Percentiles rank a stretch among this genome's conserved stretches.
Evolutionary conservation across 345 rosid genomes (phyloP).

Genomic region (Cochlearia excelsa): DNA sequence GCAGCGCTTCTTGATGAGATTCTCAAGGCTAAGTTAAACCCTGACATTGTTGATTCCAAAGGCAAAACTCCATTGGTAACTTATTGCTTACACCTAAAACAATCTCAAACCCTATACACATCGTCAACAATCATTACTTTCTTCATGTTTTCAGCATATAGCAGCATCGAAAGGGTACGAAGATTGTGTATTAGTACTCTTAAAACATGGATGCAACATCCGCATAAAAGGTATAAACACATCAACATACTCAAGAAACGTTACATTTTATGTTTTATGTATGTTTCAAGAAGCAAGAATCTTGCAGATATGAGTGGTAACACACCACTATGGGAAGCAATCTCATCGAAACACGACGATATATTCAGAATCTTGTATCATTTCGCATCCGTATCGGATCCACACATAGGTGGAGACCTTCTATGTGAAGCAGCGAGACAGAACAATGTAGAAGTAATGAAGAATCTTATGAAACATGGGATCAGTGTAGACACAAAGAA

Average conservation of each 20-base stretch:
- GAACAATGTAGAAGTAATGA: constrained; percentile 53
- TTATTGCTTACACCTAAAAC: neutral
- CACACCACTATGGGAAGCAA: constrained; percentile 79
- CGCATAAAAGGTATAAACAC: constrained; percentile 53
- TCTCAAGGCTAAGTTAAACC: constrained; percentile 74
- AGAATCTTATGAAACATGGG: constrained; percentile 59
- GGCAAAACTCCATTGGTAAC: constrained; percentile 81
- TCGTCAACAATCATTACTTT: neutral
- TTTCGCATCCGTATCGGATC: constrained; percentile 56
- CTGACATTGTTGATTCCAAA: constrained; percentile 58
- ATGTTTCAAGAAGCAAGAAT: constrained; percentile 3
- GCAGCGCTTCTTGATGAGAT: constrained; percentile 81
- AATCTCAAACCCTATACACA: neutral
- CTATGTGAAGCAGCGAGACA: constrained; percentile 70
- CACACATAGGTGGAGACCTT: constrained; percentile 61
- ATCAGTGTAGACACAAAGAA: constrained; percentile 54
- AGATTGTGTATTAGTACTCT: constrained; percentile 69
- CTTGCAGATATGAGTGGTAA: constrained; percentile 62
- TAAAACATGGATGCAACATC: constrained; percentile 73
- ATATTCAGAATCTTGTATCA: constrained; percentile 65
- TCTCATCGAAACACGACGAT: constrained; percentile 54
- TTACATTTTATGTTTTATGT: neutral
- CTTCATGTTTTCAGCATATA: constrained; percentile 54
- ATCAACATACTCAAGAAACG: neutral
- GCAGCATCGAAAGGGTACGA: constrained; percentile 87